phyloP scores from a whole-genome alignment of 441 rosid genomes.

The Pelargonium cotyledonis region DNA sequence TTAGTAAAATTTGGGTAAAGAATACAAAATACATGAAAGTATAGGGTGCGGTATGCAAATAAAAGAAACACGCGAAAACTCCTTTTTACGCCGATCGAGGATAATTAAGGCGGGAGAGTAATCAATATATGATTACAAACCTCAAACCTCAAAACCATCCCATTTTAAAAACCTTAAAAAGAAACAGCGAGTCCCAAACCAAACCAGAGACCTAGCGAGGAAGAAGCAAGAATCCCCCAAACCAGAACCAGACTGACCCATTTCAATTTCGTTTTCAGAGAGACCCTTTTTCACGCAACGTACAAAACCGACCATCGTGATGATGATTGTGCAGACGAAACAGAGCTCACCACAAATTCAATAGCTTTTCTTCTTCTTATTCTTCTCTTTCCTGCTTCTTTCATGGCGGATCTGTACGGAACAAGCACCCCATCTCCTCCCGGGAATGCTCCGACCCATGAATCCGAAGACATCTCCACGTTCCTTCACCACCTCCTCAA shows the following conservation, averaged over 20 bases:
- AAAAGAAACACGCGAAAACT: background rate
- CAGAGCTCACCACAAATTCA: background rate
- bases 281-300: background rate
- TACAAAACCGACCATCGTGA: background rate
- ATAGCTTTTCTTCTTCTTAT: background rate
- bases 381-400: background rate
- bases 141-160: background rate
- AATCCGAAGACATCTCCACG: constrained; percentile 52
- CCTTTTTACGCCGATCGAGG: background rate
- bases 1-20: no score
- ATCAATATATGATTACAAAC: constrained; percentile 31
- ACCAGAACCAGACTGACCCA: background rate
- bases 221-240: background rate
- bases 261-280: background rate
- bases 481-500: constrained; percentile 50
- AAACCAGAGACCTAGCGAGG: background rate
- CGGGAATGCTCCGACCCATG: constrained; percentile 21
- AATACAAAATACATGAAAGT: no score
- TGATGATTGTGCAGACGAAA: background rate
- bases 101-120: constrained; percentile 54
- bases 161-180: constrained; percentile 2
- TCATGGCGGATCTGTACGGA: constrained; percentile 6
- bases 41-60: background rate
- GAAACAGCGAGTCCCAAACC: background rate
- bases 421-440: constrained; percentile 4